phyloP scores from a whole-genome alignment of 2,329 filamentous ascomycete species.

The Arthrobotrys iridis region DNA sequence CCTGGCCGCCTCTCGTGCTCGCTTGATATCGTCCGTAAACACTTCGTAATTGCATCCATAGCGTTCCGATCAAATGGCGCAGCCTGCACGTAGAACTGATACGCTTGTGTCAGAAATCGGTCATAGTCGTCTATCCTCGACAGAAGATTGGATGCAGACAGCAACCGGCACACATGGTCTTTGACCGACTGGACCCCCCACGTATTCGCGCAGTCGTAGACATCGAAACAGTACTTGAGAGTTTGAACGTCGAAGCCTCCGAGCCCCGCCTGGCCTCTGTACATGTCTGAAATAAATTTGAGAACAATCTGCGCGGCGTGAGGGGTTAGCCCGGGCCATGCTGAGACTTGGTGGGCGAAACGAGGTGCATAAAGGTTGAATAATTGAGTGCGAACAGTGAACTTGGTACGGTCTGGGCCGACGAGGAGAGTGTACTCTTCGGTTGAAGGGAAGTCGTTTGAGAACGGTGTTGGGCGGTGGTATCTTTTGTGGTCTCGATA shows the following conservation, averaged over 20 bases:
- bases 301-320: conserved; percentile 14
- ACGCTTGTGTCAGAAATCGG: conserved; percentile 19
- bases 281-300: neutral
- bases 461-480: no score
- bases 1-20: conserved; percentile 1
- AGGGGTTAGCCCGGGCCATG: conserved; percentile 13
- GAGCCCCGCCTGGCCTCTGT: neutral
- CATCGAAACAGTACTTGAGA: conserved; percentile 17
- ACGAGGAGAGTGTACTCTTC: neutral
- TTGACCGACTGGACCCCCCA: conserved; percentile 25
- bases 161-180: neutral
- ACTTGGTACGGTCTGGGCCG: conserved; percentile 3
- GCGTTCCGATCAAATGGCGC: neutral
- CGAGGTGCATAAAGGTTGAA: conserved; percentile 12
- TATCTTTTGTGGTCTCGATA: no score
- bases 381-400: neutral
- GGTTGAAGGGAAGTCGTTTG: neutral
- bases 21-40: neutral
- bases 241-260: neutral
- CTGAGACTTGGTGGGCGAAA: neutral
- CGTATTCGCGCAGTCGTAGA: conserved; percentile 14
- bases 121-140: conserved; percentile 5
- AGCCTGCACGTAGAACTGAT: conserved; percentile 5
- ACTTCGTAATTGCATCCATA: neutral
- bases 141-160: neutral